Base-by-base conservation (phyloP, 2,329 filamentous ascomycete genomes). In the Claviceps sp. region DNA sequence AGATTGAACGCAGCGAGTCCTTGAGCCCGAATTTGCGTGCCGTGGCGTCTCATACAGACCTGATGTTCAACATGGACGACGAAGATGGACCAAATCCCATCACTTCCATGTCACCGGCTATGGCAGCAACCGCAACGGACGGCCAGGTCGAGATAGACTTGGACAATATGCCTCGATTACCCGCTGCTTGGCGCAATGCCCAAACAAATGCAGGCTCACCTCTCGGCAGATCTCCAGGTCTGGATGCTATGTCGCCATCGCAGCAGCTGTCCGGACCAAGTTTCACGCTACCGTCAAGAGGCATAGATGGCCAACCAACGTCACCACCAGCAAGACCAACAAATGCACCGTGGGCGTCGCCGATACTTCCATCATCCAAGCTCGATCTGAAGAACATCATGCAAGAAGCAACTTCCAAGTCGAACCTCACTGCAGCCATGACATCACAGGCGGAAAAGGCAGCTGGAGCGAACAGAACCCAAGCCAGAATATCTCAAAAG, bases 61-160 rank as follows among this genome's bases (percentile, higher is more conserved):
- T 96, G 51, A 95, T 95, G 66, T 96, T 96, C 62, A 82, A 88
- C 57, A 96, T 96, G 89, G 91, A 95, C 54, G 89, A 94, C 40
- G 88, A 89, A 44, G 76, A 75, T 9, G 57, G 60, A 0, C 60
- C 65, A 6, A 59, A 57, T 1, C 52, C 58, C 7, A 55, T 56
- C 26, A 70, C 65, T 48, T 64, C 67, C 2, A 48, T 51, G 13
- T 63, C 62, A 8, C 59, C 61, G 13, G 49, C 52, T 13, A 20
- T 50, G 24, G 52, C 55, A 6, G 55, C 59, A 30, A 55, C 59
- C 3, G 47, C 54, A 18, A 34, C 9, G 9, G 54, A 58, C 14
- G 44, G 54, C 24, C 57, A 54, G 9, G 55, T 57, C 9, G 59
- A 61, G 16, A 52, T 60, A 2, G 63, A 66, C 14, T 41, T 58